Percentiles rank a stretch among this genome's conserved stretches.
Conservation (phyloP, 2,329 filamentous ascomycete species). For the Cladosporium sp. region DNA sequence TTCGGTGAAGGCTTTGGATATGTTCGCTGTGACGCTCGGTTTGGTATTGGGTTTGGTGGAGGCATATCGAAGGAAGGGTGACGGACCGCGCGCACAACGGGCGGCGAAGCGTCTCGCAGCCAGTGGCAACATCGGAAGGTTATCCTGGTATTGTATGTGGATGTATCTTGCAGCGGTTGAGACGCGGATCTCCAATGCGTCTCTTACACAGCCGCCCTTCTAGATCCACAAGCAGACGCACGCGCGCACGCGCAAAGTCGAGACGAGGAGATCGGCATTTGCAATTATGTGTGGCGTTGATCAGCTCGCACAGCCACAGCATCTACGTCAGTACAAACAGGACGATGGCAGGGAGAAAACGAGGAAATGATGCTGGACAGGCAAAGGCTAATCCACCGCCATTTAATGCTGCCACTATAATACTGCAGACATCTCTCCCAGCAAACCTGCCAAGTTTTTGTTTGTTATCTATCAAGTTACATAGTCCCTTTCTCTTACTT, state of each 20-base stretch:
- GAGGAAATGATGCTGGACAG: not conserved
- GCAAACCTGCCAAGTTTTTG: constrained; percentile 1
- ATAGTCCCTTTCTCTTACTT: not conserved
- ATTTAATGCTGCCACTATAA: not conserved
- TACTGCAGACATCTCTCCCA: not conserved
- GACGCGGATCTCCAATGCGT: not conserved
- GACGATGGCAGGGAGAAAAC: not conserved
- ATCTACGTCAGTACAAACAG: not conserved
- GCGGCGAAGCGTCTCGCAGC: not conserved
- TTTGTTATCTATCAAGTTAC: not conserved
- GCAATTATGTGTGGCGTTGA: not conserved
- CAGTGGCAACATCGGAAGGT: constrained; percentile 8
- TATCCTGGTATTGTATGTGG: not conserved
- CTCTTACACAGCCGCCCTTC: constrained; percentile 14
- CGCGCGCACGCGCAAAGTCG: not conserved
- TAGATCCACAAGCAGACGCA: not conserved
- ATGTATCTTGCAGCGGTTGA: not conserved
- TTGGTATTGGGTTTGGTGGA: not conserved
- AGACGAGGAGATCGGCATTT: not conserved
- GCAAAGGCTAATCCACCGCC: constrained; percentile 6
- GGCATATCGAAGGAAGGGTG: constrained; percentile 3
- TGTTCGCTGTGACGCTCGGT: not conserved
- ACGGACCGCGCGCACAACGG: not conserved
- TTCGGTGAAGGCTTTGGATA: constrained; percentile 5
- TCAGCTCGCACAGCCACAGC: not conserved